phyloP scores from a whole-genome alignment of 805 yeast species.

The Lachancea meyersii region DNA sequence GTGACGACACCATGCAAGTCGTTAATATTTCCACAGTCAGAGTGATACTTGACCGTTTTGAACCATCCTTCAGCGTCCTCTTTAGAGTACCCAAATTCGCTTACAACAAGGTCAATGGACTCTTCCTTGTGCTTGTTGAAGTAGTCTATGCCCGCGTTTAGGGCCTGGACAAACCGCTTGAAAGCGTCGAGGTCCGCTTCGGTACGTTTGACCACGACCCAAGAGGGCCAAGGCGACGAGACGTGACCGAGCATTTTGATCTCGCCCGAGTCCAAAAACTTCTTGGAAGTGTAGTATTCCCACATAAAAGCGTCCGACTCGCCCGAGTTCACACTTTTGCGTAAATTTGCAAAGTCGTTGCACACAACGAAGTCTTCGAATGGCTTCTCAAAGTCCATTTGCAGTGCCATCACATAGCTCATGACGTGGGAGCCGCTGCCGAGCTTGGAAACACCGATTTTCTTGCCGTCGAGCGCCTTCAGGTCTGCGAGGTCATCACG shows the following conservation, averaged over 20 bases:
- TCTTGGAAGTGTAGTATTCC: constrained; percentile 88
- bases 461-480: constrained; percentile 51
- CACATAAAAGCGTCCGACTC: constrained; percentile 86
- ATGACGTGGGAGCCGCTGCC: constrained; percentile 91
- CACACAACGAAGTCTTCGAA: constrained; percentile 49
- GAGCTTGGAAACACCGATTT: constrained; percentile 75
- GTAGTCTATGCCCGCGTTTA: constrained; percentile 63
- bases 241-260: constrained; percentile 81
- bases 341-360: constrained; percentile 63
- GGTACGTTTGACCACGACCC: constrained; percentile 64
- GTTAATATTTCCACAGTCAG: constrained; percentile 16
- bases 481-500: constrained; percentile 50
- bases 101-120: constrained; percentile 57
- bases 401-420: constrained; percentile 76
- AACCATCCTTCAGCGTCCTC: constrained; percentile 81
- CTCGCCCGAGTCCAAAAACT: constrained; percentile 73
- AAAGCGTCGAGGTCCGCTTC: constrained; percentile 35
- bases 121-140: constrained; percentile 57
- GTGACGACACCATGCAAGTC: constrained; percentile 6
- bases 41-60: constrained; percentile 62
- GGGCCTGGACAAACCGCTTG: constrained; percentile 42
- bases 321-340: constrained; percentile 68
- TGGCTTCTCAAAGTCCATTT: constrained; percentile 47
- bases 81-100: constrained; percentile 65
- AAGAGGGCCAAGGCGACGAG: constrained; percentile 95